These are phyloP conservation scores for Colletotrichum tamarilloi DNA, from an alignment of 2,329 filamentous ascomycete species.

Conservation along the genomic window DNA sequence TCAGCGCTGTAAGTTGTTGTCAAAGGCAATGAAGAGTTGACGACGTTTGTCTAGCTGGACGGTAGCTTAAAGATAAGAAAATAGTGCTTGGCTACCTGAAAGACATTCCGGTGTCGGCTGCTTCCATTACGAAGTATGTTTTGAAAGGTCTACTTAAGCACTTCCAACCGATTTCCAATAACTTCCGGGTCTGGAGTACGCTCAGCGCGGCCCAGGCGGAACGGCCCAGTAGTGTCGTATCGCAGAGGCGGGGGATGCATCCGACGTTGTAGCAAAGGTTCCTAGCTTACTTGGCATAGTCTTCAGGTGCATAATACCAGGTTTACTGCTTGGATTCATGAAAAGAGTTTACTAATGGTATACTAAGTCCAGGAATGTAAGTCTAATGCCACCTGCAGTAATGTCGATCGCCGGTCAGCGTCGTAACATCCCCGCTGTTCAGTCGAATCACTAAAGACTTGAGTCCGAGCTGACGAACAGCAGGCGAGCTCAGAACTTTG, in stretches of 20 bases:
- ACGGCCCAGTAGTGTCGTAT: not conserved
- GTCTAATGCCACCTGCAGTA: not conserved
- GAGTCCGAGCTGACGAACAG: not conserved
- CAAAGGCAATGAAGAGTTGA: not conserved
- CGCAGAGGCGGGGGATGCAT: not conserved
- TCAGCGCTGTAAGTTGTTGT: not conserved
- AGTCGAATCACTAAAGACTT: not conserved
- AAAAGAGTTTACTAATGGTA: not conserved
- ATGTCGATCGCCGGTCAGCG: constrained; percentile 1
- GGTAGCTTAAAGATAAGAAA: not conserved
- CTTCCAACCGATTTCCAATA: not conserved
- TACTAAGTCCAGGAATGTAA: not conserved
- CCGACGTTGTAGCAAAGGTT: not conserved
- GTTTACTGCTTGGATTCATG: not conserved
- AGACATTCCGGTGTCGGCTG: not conserved
- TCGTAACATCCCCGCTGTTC: not conserved
- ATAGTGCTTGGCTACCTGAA: not conserved
- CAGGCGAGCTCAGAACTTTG: not conserved
- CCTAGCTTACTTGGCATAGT: not conserved
- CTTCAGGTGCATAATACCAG: not conserved
- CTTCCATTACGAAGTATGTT: not conserved
- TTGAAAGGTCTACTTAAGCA: not conserved
- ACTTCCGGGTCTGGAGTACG: not conserved
- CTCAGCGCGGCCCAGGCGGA: not conserved
- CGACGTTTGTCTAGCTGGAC: not conserved